Evolutionary conservation across 164 flowering plant species (phyloP), one percentile per base, ranked within the genome.

Genomic region (Vitis labrusca): DNA sequence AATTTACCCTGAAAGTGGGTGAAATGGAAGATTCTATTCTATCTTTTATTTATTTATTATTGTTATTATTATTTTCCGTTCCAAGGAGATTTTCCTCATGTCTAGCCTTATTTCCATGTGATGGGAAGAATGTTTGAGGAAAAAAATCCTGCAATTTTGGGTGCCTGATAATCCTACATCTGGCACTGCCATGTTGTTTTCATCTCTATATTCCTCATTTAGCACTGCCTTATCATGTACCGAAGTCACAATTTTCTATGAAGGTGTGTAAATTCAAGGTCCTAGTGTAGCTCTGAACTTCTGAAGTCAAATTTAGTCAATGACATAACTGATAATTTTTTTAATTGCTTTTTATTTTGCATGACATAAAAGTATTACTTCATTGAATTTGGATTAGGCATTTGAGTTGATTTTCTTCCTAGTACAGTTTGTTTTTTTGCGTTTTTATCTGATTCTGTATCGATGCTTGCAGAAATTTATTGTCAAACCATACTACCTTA

Each of bases 401-500:
- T 37, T 37, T 37, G 44, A 37, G 7, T 37, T 37, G 44, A 37
- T 37, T 37, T 37, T 37, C 44, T 37, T 23, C 5, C 44, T 37
- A 37, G 6, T 37, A 37, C 5, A 3, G 44, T 6, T 37, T 37
- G 17, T 57, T 10, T 50, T 17, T n/a, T 14, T 14, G 3, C 16
- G 7, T 58, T 37, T 47, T 68, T 29, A 56, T 48, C n/a, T 66
- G n/a, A 14, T 14, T 29, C 15, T 29, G 10, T 19, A 53, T 50
- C 60, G 29, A 10, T 71, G 64, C 52, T 76, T 80, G 71, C 94
- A 95, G 99, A 88, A 69, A 64, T 89, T 82, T 52, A 74, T 93
- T 70, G 59, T 91, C 27, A 89, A 91, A 77, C 97, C 98, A 15
- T 95, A 85, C 81, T 86, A 76, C 68, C 85, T 83, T 61, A 88